Evolutionary conservation across 1,139 yeast genomes (phyloP).

Genomic region (Suhomyces yuchorum): DNA sequence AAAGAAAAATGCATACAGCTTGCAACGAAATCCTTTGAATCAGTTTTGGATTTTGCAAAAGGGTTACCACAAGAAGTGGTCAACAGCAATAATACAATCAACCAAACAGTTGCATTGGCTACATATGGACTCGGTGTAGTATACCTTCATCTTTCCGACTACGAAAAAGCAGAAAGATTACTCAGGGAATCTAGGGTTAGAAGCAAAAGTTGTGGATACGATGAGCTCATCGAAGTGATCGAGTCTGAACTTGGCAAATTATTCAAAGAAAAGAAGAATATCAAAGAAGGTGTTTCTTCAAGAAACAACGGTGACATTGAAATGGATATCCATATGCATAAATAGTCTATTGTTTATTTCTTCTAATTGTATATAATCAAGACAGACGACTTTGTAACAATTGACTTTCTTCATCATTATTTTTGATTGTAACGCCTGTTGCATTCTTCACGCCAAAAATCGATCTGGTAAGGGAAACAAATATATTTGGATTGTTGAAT

Average conservation of each 20-base stretch:
- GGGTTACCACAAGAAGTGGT: constrained; percentile 41
- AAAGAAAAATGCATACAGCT: constrained; percentile 46
- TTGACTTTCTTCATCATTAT: constrained; percentile 14
- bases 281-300: constrained; percentile 15
- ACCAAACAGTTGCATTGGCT: constrained; percentile 74
- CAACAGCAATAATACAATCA: constrained; percentile 25
- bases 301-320: constrained; percentile 9
- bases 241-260: constrained; percentile 64
- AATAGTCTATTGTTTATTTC: constrained; percentile 1
- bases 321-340: constrained; percentile 18
- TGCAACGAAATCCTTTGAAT: constrained; percentile 50
- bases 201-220: constrained; percentile 68
- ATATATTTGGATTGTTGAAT: constrained; percentile 6
- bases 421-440: constrained; percentile 4
- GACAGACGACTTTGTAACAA: constrained; percentile 12
- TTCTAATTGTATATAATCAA: neutral
- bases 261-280: constrained; percentile 55
- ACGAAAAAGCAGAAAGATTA: constrained; percentile 58
- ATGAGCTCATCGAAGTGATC: constrained; percentile 62
- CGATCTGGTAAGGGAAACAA: neutral
- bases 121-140: constrained; percentile 86
- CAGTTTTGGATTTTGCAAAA: constrained; percentile 58
- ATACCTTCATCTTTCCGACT: constrained; percentile 57
- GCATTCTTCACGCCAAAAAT: constrained; percentile 1
- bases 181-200: constrained; percentile 72